Evolutionary conservation across 495 filamentous ascomycete species (phyloP).

Genomic region (Annulohypoxylon nitens): DNA sequence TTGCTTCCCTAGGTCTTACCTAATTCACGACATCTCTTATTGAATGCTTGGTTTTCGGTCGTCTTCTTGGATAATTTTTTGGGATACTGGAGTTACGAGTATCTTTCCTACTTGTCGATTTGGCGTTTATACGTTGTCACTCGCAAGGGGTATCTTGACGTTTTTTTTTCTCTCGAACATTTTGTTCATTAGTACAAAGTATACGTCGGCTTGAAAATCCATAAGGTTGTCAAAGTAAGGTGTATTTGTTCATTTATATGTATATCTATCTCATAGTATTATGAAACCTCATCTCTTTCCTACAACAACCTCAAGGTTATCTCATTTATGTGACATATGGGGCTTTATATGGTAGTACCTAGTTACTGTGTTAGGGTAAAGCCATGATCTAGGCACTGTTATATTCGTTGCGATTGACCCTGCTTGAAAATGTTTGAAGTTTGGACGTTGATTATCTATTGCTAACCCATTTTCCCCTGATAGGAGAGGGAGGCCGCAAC

Average conservation of each 20-base stretch:
- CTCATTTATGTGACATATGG: no score
- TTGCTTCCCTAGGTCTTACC: not conserved
- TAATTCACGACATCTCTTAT: slow-evolving; percentile 16
- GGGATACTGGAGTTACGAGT: slow-evolving; percentile 1
- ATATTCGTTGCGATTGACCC: not conserved
- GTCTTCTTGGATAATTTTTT: slow-evolving; percentile 1
- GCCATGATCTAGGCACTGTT: not conserved
- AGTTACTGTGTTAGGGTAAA: not conserved
- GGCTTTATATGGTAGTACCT: not conserved
- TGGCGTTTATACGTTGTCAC: slow-evolving; percentile 21
- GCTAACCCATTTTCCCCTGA: not conserved
- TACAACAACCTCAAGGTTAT: not conserved
- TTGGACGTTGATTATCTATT: not conserved
- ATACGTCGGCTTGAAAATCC: not conserved
- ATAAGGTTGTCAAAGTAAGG: slow-evolving; percentile 2
- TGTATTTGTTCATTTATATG: not conserved
- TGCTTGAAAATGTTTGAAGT: not conserved
- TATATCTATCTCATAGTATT: slow-evolving; percentile 2
- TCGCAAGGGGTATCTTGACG: not conserved
- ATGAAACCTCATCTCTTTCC: not conserved
- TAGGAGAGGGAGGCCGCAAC: not conserved
- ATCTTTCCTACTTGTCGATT: slow-evolving; percentile 1
- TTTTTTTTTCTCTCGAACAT: not conserved
- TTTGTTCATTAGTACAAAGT: slow-evolving; percentile 13
- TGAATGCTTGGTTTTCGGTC: slow-evolving; percentile 1